Percentiles rank a stretch among this genome's conserved stretches.
phyloP scores from a whole-genome alignment of 2,329 filamentous ascomycete genomes.

The Neonectria punicea region DNA sequence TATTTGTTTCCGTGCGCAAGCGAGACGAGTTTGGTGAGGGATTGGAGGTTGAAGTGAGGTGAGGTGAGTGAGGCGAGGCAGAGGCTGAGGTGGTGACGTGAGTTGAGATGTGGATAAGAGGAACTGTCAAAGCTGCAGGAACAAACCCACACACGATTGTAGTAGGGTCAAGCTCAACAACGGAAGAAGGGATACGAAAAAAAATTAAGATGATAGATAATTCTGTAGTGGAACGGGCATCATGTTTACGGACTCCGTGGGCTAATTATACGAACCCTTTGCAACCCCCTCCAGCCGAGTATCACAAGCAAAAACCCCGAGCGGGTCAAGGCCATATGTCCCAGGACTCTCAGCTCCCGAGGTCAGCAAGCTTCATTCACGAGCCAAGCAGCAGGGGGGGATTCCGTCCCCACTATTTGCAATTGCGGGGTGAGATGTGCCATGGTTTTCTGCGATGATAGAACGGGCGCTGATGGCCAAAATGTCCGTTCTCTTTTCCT shows the following conservation, averaged over 20 bases:
- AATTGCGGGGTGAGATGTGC: constrained; percentile 11
- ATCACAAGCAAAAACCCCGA: constrained; percentile 16
- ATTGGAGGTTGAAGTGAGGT: neutral
- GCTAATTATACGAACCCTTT: neutral
- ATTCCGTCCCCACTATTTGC: neutral
- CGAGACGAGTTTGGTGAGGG: constrained; percentile 36
- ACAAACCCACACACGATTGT: constrained; percentile 2
- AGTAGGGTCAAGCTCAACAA: neutral
- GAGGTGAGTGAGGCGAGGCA: neutral
- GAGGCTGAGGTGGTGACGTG: constrained; percentile 2
- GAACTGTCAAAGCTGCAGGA: constrained; percentile 3
- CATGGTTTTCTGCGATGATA: neutral
- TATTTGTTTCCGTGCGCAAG: neutral
- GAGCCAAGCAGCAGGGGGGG: neutral
- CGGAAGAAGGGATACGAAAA: neutral
- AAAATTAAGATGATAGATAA: too few relatives aligned
- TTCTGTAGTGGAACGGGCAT: neutral
- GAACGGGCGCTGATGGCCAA: neutral
- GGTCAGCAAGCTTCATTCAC: constrained; percentile 9
- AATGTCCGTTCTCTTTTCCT: neutral
- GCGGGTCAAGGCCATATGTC: neutral
- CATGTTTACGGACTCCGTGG: neutral
- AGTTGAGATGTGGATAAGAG: constrained; percentile 7
- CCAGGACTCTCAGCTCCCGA: constrained; percentile 10
- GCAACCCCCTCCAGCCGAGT: neutral